A percentile compares a stretch with the other conserved stretches of the same genome.
These are phyloP conservation scores for Lactifluus subvellereus DNA, from an alignment of 768 basidiomycete genomes.

Conservation along the genomic window DNA sequence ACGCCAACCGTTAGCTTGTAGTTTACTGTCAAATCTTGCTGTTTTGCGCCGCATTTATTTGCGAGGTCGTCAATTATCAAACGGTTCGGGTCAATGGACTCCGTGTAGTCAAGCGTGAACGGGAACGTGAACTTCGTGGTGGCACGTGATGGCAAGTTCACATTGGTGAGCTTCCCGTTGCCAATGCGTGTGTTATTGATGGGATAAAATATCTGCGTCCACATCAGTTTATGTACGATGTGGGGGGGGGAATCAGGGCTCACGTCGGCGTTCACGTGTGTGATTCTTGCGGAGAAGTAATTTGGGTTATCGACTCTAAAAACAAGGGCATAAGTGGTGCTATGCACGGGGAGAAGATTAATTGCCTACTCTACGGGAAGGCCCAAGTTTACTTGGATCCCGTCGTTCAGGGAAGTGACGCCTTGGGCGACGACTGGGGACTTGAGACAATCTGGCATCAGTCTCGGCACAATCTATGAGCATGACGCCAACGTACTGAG, in stretches of 20 bases:
- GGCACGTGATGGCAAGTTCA: conserved; percentile 43
- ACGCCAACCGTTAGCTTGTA: conserved; percentile 71
- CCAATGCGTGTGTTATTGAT: conserved; percentile 67
- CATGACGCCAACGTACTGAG: conserved; percentile 34
- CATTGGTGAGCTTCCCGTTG: conserved; percentile 43
- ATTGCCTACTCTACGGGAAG: conserved; percentile 17
- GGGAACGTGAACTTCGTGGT: conserved; percentile 72
- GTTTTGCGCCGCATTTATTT: conserved; percentile 47
- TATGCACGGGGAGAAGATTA: conserved; percentile 12
- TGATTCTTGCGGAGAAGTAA: conserved; percentile 65
- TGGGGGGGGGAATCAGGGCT: conserved; percentile 10
- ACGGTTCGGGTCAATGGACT: conserved; percentile 44
- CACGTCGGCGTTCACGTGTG: conserved; percentile 58
- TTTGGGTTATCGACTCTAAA: conserved; percentile 75
- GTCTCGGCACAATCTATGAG: conserved; percentile 29
- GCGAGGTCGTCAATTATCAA: conserved; percentile 57
- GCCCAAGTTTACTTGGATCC: conserved; percentile 20
- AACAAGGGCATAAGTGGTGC: conserved; percentile 10
- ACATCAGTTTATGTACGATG: neutral
- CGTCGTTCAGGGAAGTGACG: conserved; percentile 7
- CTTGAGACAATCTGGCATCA: neutral
- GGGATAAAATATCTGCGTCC: conserved; percentile 62
- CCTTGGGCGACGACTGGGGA: conserved; percentile 1
- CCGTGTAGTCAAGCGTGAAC: conserved; percentile 59
- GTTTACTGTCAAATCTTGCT: conserved; percentile 47